Conservation (phyloP, 2,329 filamentous ascomycete species). For the Aspergillus fumigatus region DNA sequence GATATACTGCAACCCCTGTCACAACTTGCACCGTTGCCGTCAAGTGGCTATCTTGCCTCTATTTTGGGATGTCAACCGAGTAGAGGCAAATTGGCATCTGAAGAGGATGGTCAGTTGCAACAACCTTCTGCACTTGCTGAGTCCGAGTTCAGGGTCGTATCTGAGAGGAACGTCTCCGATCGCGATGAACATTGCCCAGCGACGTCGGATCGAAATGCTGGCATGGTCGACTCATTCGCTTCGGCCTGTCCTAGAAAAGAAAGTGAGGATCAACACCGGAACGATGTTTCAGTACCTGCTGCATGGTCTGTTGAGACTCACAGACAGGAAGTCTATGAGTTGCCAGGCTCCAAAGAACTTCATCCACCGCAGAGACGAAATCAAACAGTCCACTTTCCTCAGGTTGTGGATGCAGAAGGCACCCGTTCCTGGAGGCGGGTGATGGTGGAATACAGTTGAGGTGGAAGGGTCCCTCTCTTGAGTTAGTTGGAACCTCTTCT, state of each 20-base stretch:
- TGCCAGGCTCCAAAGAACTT: constrained; percentile 6
- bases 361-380: constrained; percentile 23
- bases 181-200: constrained; percentile 1
- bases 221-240: constrained; percentile 1
- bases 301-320: constrained; percentile 7
- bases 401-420: constrained; percentile 26
- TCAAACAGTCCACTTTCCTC: constrained; percentile 29
- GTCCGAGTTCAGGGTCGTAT: not conserved
- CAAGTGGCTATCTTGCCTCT: constrained; percentile 22
- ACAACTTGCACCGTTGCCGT: constrained; percentile 16
- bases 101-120: not conserved
- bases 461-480: not conserved
- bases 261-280: constrained; percentile 9
- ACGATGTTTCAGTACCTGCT: constrained; percentile 7
- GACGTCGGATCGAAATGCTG: constrained; percentile 4
- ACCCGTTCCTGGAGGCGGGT: constrained; percentile 31
- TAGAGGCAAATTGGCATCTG: constrained; percentile 7
- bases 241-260: not conserved
- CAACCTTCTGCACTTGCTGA: not conserved
- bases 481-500: constrained; percentile 5
- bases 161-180: not conserved
- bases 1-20: constrained; percentile 23
- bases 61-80: constrained; percentile 12
- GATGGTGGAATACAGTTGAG: constrained; percentile 34
- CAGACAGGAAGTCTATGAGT: constrained; percentile 7